Base-by-base conservation (phyloP, 306 rosid genomes). In the Myrica gale region DNA sequence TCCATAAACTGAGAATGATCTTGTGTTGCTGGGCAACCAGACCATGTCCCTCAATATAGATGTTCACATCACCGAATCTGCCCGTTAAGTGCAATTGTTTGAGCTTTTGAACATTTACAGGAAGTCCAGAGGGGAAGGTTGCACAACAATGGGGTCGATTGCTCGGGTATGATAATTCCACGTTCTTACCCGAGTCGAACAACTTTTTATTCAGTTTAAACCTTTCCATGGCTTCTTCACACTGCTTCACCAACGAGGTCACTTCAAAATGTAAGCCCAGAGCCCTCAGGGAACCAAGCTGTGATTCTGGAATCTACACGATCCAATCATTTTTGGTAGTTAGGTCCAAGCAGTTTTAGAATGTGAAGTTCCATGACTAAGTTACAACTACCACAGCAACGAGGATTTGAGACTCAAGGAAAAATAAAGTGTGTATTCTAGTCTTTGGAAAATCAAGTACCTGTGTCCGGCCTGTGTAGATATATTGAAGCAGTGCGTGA, bases 1-100 rank as follows among this genome's bases (percentile, higher is more conserved):
- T 94, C 98, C 97, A 94, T 72, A 89, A 85, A 81, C 98, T 89
- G 74, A 94, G 97, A 84, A 94, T 82, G 82, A 94, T 83, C 84
- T 83, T 90, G 81, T 94, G 98, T 12, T 86, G 83, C 69, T 43
- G 88, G 42, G 85, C 89, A 79, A 91, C 78, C 65, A 90, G 87
- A 16, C 90, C 97, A 52, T 80, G 80, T 78, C 87, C 84, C 62
- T 90, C 96, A 61, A 94, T 85, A 74, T 82, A 73, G 57, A 94
- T 84, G 76, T 74, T 79, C 54, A 90, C 89, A 53, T 94, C 97
- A 71, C 96, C 86, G 88, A 78, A 92, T 79, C 89, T 82, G 69
- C 94, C 89, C 3, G 90, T 85, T 71, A 75, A 68, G 79, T 78
- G 85, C 83, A 94, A 78, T 77, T 90, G 87, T 51, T 75, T 83